phyloP scores from a whole-genome alignment of 805 yeast genomes.

The Yarrowia sp. region DNA sequence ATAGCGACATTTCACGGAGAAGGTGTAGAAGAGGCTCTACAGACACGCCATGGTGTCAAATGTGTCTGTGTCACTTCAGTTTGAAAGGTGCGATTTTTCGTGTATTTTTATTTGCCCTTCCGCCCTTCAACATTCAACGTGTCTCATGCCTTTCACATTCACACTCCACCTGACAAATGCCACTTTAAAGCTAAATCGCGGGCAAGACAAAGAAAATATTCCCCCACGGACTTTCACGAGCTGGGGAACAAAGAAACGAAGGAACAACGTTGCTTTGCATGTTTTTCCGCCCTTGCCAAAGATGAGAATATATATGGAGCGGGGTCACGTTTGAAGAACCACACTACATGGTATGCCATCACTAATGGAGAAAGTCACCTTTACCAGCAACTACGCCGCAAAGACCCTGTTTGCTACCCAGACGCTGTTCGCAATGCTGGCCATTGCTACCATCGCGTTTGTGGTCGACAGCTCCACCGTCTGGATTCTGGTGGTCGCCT shows the following conservation, averaged over 20 bases:
- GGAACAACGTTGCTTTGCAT: constrained; percentile 16
- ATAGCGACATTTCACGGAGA: background rate
- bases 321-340: background rate
- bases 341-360: background rate
- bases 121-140: background rate
- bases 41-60: too few relatives aligned
- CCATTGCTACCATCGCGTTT: constrained; percentile 22
- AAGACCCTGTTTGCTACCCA: constrained; percentile 21
- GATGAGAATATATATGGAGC: constrained; percentile 1
- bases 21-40: background rate
- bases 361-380: constrained; percentile 26
- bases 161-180: background rate
- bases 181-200: background rate
- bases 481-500: constrained; percentile 13
- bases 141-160: constrained; percentile 10
- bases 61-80: too few relatives aligned
- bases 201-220: background rate
- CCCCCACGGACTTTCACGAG: constrained; percentile 24
- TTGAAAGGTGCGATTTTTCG: too few relatives aligned
- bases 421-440: constrained; percentile 20
- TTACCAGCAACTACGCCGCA: constrained; percentile 26
- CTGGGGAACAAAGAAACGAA: background rate
- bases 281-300: background rate
- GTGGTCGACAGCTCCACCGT: constrained; percentile 22
- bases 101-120: background rate